Percentiles rank a stretch among this genome's conserved stretches.
These are phyloP conservation scores for Butyriboletus loyo DNA, from an alignment of 768 basidiomycete genomes.

Conservation along the genomic window DNA sequence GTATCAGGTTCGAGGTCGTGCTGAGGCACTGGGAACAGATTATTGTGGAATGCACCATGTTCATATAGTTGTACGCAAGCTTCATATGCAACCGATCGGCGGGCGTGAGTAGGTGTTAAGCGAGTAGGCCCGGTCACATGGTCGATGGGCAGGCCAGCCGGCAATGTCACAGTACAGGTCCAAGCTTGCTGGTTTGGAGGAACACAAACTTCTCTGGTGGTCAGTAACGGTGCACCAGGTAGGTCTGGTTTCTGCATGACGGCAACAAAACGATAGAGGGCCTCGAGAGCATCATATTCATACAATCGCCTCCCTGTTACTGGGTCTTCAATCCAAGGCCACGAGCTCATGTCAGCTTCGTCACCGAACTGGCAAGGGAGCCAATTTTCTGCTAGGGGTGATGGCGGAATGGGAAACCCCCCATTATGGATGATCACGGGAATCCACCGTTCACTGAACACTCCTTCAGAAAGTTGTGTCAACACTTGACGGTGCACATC, in stretches of 20 bases:
- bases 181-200: conserved; percentile 24
- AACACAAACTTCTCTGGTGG: conserved; percentile 22
- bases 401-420: conserved; percentile 42
- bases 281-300: conserved; percentile 52
- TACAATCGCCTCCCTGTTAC: conserved; percentile 59
- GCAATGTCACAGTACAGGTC: conserved; percentile 50
- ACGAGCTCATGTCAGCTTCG: conserved; percentile 28
- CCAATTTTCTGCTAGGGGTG: conserved; percentile 36
- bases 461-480: conserved; percentile 39
- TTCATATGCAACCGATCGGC: conserved; percentile 56
- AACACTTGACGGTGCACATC: conserved; percentile 53
- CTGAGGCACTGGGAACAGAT: conserved; percentile 35
- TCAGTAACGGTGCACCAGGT: conserved; percentile 17
- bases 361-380: conserved; percentile 49
- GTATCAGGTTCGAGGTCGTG: neutral
- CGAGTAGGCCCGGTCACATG: conserved; percentile 45
- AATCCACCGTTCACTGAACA: conserved; percentile 50
- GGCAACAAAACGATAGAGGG: conserved; percentile 52
- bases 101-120: conserved; percentile 48
- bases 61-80: conserved; percentile 51
- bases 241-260: conserved; percentile 10
- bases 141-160: conserved; percentile 40
- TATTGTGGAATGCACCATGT: conserved; percentile 50
- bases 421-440: conserved; percentile 38
- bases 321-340: conserved; percentile 54